Percentiles rank a stretch among this genome's conserved stretches.
Conservation (phyloP, 2,329 filamentous ascomycete genomes). For the Hypoxylon sp. region DNA sequence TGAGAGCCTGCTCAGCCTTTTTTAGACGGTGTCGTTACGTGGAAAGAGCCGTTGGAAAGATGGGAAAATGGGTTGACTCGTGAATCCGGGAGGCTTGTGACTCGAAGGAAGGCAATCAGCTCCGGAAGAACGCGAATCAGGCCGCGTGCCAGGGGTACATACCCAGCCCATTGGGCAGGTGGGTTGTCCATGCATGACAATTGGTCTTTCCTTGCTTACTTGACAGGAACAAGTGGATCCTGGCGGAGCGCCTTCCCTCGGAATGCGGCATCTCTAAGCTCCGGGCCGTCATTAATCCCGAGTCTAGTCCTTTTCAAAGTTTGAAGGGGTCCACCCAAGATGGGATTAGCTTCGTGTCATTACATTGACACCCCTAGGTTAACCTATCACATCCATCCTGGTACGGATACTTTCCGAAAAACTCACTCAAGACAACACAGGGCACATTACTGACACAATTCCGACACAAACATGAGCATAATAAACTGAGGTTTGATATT, state of each 20-base stretch:
- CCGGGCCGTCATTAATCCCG: constrained; percentile 19
- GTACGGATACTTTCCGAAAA: constrained; percentile 30
- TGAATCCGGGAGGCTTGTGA: background rate
- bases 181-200: constrained; percentile 28
- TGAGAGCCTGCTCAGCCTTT: constrained; percentile 44
- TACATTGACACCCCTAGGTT: constrained; percentile 5
- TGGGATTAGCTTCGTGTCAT: background rate
- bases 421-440: constrained; percentile 13
- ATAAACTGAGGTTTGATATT: background rate
- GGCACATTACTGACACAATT: background rate
- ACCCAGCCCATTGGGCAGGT: constrained; percentile 38
- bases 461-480: background rate
- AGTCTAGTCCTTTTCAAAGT: background rate
- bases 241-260: constrained; percentile 19
- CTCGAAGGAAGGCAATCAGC: constrained; percentile 3
- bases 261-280: constrained; percentile 27
- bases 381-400: constrained; percentile 16
- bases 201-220: constrained; percentile 32
- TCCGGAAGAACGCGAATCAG: constrained; percentile 38
- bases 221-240: constrained; percentile 23
- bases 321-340: too few relatives aligned
- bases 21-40: constrained; percentile 14
- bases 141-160: constrained; percentile 19
- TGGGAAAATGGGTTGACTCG: background rate
- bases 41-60: constrained; percentile 8